Conservation (phyloP, 108 stramenopile species). For the Cyclotella baltica region DNA sequence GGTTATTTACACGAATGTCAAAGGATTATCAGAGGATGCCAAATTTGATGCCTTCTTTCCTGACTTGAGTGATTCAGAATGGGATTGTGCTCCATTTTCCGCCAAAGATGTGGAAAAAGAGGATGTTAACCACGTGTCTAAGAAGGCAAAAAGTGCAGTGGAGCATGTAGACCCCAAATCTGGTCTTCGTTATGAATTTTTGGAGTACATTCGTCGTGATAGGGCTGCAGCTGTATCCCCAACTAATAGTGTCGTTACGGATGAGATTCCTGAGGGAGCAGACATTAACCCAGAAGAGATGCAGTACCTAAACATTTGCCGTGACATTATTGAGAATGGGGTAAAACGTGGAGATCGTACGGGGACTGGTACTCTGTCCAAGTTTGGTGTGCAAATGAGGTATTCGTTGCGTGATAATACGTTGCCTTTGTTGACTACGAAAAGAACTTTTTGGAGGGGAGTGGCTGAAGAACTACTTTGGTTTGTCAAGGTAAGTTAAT, state of each 20-base stretch:
- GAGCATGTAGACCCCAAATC: slow-evolving; percentile 56
- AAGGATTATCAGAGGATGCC: slow-evolving; percentile 56
- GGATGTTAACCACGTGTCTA: slow-evolving; percentile 12
- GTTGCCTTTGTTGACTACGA: slow-evolving; percentile 98
- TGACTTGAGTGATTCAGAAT: slow-evolving; percentile 55
- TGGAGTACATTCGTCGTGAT: slow-evolving; percentile 59
- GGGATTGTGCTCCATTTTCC: slow-evolving; percentile 59
- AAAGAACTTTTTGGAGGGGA: slow-evolving; percentile 99
- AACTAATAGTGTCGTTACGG: slow-evolving; percentile 1
- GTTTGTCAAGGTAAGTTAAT: slow-evolving; percentile 81
- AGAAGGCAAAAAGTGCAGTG: slow-evolving; percentile 43
- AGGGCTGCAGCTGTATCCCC: neutral
- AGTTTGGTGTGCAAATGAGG: slow-evolving; percentile 99
- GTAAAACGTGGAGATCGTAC: slow-evolving; percentile 96
- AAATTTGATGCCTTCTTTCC: slow-evolving; percentile 89
- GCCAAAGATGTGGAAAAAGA: slow-evolving; percentile 32
- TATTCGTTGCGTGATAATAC: slow-evolving; percentile 90
- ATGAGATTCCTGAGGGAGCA: slow-evolving; percentile 51
- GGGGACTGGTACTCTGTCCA: slow-evolving; percentile 97
- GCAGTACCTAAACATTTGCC: slow-evolving; percentile 94
- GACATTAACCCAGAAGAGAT: slow-evolving; percentile 88
- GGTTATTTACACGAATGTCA: slow-evolving; percentile 77
- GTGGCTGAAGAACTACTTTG: slow-evolving; percentile 99
- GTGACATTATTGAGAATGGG: slow-evolving; percentile 94
- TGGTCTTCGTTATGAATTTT: slow-evolving; percentile 69